Percentiles rank a stretch among this genome's conserved stretches.
Conservation (phyloP, 495 filamentous ascomycete genomes). For the Ramalina intermedia region DNA sequence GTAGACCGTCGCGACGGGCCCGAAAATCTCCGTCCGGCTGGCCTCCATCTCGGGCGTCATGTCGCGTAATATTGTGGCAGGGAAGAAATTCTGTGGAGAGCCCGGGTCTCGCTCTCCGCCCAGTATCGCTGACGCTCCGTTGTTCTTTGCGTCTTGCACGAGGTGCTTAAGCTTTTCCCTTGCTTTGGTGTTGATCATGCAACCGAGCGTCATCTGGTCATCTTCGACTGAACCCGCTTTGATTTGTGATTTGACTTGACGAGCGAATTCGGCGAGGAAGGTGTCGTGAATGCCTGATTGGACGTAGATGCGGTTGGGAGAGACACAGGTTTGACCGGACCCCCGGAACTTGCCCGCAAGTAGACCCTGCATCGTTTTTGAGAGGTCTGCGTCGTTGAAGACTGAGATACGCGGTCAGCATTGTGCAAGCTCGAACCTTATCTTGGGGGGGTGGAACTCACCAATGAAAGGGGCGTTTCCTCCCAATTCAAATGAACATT, state of each 20-base stretch:
- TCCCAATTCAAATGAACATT: constrained; percentile 12
- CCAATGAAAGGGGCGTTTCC: constrained; percentile 4
- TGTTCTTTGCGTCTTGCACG: constrained; percentile 10
- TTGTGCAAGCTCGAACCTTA: not conserved
- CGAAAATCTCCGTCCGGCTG: constrained; percentile 20
- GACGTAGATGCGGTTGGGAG: constrained; percentile 6
- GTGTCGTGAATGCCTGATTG: not conserved
- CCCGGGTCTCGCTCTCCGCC: constrained; percentile 4
- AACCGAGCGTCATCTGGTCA: not conserved
- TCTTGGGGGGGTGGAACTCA: not conserved
- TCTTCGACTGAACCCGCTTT: constrained; percentile 1
- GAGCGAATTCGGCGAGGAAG: not conserved
- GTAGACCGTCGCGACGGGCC: constrained; percentile 18
- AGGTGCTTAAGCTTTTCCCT: constrained; percentile 8
- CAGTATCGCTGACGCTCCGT: constrained; percentile 9
- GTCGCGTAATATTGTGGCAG: constrained; percentile 53
- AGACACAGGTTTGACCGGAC: constrained; percentile 11
- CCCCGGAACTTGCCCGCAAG: constrained; percentile 6
- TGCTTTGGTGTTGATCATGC: constrained; percentile 4
- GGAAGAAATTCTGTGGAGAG: constrained; percentile 43
- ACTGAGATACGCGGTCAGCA: not conserved
- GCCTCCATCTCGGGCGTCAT: constrained; percentile 37
- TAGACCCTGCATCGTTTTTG: constrained; percentile 9
- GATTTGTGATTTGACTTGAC: not conserved
- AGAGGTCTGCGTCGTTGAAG: not conserved